Base-by-base conservation (phyloP, 2,329 filamentous ascomycete genomes). In the Epichloe brachyelytri region DNA sequence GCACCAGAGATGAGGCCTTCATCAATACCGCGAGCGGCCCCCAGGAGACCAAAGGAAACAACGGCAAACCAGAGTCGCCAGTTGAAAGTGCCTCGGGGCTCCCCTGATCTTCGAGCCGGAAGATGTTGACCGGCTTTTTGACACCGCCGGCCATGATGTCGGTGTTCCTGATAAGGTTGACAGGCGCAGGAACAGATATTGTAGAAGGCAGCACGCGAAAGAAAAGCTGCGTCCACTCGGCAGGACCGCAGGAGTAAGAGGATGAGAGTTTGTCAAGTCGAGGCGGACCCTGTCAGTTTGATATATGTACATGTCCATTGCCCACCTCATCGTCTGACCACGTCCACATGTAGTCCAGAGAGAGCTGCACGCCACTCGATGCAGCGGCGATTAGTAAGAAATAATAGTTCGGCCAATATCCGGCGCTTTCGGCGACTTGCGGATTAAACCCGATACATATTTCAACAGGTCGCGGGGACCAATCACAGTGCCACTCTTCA, bases 31-130 rank as follows among this genome's bases (percentile, higher is more conserved):
- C 86, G 78, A 40, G 85, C 85, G 3, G 86, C 85, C 50, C 86
- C 86, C 67, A 90, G 80, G 37, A 91, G 75, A 46, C 82, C 82
- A 56, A 88, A 88, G 4, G 80, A 82, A 55, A 86, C 62, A 50
- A 89, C 83, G 41, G 85, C 82, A 65, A 86, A 87, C 82, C 84
- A 88, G 54, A 90, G 73, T 43, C 80, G 75, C 84, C 84, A 88
- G 69, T 90, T 90, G 64, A 88, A 79, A 55, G 82, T 77, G 61
- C 85, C 79, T 51, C 76, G 75, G 4, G 86, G 86, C 54, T 86
- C 84, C 78, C 77, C 46, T 81, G 71, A 55, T 84, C 65, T 60
- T 79, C 75, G 54, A 83, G 66, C 59, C 72, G 77, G 69, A 87
- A 88, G 60, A 87, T 71, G 59, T 79, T 77, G 65, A 78, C 70